A percentile compares a stretch with the other conserved stretches of the same genome.
Evolutionary conservation across 2,329 filamentous ascomycete genomes (phyloP).

Genomic region (Neonectria coccinea): DNA sequence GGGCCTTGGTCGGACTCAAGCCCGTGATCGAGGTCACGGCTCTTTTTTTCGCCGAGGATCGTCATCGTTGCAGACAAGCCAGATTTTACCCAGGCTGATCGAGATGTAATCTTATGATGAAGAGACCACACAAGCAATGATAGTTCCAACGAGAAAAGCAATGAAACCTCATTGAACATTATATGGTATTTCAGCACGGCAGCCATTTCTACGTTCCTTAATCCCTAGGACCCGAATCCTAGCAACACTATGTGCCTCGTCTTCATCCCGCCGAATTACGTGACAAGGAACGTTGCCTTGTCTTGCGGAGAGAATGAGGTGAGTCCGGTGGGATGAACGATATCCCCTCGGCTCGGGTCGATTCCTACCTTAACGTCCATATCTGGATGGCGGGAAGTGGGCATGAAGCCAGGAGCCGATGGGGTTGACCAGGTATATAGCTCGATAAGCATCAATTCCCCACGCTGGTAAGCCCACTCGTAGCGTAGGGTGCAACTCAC

Average conservation of each 20-base stretch:
- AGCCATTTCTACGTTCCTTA: background rate
- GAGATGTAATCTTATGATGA: background rate
- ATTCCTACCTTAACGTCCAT: background rate
- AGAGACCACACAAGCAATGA: background rate
- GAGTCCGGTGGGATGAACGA: slow-evolving; percentile 21
- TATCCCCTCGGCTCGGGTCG: background rate
- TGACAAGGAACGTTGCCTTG: background rate
- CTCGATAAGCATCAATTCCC: background rate
- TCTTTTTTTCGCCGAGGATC: slow-evolving; percentile 1
- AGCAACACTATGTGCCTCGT: background rate
- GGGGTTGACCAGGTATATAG: background rate
- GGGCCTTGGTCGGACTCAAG: background rate
- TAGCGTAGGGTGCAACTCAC: slow-evolving; percentile 12
- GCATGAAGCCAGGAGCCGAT: too few relatives aligned
- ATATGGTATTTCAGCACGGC: background rate
- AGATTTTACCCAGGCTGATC: background rate
- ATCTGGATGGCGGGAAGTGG: background rate
- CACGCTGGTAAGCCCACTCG: background rate
- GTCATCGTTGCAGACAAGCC: background rate
- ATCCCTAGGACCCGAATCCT: background rate
- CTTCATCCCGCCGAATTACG: slow-evolving; percentile 24
- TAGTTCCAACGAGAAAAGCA: background rate
- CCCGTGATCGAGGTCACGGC: slow-evolving; percentile 6
- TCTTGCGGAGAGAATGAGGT: background rate
- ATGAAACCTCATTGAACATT: background rate